phyloP scores from a whole-genome alignment of 2,329 filamentous ascomycete species.

The Verticillium isaacii region DNA sequence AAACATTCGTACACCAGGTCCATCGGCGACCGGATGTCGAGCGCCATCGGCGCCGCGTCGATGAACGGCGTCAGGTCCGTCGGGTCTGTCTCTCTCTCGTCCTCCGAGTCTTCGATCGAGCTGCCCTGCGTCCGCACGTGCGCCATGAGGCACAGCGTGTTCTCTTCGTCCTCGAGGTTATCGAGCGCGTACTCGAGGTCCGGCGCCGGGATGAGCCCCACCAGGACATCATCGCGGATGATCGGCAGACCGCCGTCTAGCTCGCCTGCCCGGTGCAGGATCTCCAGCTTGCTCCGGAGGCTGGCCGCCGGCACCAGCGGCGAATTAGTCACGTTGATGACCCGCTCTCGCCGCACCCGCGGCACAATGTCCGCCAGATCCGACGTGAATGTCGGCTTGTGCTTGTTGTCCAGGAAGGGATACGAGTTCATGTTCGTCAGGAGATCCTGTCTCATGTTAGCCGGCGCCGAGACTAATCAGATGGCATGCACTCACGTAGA shows the following conservation, averaged over 20 bases:
- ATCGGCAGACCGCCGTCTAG: slow-evolving; percentile 90
- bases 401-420: slow-evolving; percentile 94
- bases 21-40: slow-evolving; percentile 87
- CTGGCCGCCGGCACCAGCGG: slow-evolving; percentile 72
- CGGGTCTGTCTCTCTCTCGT: slow-evolving; percentile 53
- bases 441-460: slow-evolving; percentile 56
- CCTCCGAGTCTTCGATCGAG: slow-evolving; percentile 59
- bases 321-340: slow-evolving; percentile 85
- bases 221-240: slow-evolving; percentile 69
- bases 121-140: slow-evolving; percentile 39
- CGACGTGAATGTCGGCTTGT: slow-evolving; percentile 84
- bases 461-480: slow-evolving; percentile 10
- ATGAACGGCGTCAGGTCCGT: slow-evolving; percentile 90
- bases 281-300: slow-evolving; percentile 75
- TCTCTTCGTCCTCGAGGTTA: slow-evolving; percentile 69
- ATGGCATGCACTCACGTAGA: slow-evolving; percentile 59
- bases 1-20: slow-evolving; percentile 97
- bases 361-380: slow-evolving; percentile 84
- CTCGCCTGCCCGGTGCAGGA: slow-evolving; percentile 80
- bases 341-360: slow-evolving; percentile 65
- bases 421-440: slow-evolving; percentile 97
- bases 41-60: slow-evolving; percentile 81
- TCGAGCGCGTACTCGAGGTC: slow-evolving; percentile 93
- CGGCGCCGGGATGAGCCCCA: slow-evolving; percentile 88
- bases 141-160: slow-evolving; percentile 77